Evolutionary conservation across 257 asterid genomes (phyloP).

Genomic region (Eucommia ulmoides): DNA sequence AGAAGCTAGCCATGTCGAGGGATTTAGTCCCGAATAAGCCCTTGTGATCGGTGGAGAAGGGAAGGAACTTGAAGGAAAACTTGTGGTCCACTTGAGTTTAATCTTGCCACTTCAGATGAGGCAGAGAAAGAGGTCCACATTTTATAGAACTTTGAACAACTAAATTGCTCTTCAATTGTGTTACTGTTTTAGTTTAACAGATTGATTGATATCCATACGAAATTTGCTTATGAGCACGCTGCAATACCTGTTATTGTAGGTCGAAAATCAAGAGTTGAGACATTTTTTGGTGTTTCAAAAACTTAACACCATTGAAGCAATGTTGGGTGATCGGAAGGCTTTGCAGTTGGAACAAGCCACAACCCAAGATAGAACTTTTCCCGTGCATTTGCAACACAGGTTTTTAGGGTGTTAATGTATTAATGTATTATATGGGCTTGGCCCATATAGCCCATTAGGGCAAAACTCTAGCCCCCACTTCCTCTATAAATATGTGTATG

Average conservation of each 20-base stretch:
- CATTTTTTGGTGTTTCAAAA: constrained; percentile 90
- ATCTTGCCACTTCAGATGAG: constrained; percentile 84
- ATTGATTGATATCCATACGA: constrained; percentile 61
- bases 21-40: constrained; percentile 96
- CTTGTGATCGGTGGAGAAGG: constrained; percentile 96
- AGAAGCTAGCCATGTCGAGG: constrained; percentile 98
- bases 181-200: constrained; percentile 18
- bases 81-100: constrained; percentile 85
- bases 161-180: constrained; percentile 2
- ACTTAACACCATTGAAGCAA: constrained; percentile 97
- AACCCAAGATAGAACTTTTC: constrained; percentile 97
- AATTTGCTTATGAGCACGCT: constrained; percentile 93
- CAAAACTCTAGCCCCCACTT: too few species aligned
- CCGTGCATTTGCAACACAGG: constrained; percentile 94
- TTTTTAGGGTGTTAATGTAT: too few species aligned
- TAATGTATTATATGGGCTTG: too few species aligned
- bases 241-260: constrained; percentile 97
- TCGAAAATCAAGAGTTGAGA: constrained; percentile 84
- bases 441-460: too few species aligned
- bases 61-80: constrained; percentile 98
- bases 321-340: constrained; percentile 99
- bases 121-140: constrained; percentile 83
- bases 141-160: constrained; percentile 7
- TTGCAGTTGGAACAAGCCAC: constrained; percentile 97
- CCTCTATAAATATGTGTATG: too few species aligned